These are phyloP conservation scores for Cerrena zonata DNA, from an alignment of 1,284 basidiomycete genomes.

Conservation along the genomic window DNA sequence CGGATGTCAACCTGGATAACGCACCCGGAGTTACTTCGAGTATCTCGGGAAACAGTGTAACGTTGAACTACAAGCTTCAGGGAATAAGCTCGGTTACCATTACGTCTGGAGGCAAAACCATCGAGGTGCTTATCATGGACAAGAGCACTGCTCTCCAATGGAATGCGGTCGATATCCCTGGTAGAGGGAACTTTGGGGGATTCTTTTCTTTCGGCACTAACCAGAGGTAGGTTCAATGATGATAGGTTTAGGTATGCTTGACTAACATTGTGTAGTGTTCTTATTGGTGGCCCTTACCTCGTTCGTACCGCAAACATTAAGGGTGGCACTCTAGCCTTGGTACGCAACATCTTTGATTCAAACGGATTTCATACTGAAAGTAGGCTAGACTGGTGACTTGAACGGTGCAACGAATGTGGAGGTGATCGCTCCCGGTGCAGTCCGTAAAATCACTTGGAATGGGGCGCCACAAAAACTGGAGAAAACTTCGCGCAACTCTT, in stretches of 20 bases:
- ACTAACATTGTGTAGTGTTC: constrained; percentile 28
- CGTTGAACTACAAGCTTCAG: constrained; percentile 33
- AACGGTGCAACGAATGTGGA: constrained; percentile 42
- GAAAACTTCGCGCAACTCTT: constrained; percentile 28
- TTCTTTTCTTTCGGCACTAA: constrained; percentile 49
- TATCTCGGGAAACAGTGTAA: constrained; percentile 32
- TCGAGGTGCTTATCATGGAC: constrained; percentile 40
- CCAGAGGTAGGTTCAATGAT: constrained; percentile 26
- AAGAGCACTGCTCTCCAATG: constrained; percentile 41
- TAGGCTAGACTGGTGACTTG: constrained; percentile 39
- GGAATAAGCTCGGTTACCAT: constrained; percentile 34
- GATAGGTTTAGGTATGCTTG: background rate
- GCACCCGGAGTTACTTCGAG: constrained; percentile 25
- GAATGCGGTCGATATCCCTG: constrained; percentile 41
- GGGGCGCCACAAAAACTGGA: constrained; percentile 22
- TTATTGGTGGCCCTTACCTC: constrained; percentile 48
- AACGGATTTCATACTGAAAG: background rate
- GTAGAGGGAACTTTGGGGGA: constrained; percentile 32
- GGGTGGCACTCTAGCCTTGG: constrained; percentile 33
- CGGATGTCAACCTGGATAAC: constrained; percentile 24
- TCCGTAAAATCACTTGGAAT: constrained; percentile 43
- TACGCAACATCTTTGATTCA: constrained; percentile 9
- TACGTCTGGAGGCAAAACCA: constrained; percentile 18
- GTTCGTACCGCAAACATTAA: constrained; percentile 39
- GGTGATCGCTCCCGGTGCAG: constrained; percentile 35